Percentiles rank a stretch among this genome's conserved stretches.
Conservation (phyloP, 371 early-diverging fungal species). For the Dinochytrium kinnereticum region DNA sequence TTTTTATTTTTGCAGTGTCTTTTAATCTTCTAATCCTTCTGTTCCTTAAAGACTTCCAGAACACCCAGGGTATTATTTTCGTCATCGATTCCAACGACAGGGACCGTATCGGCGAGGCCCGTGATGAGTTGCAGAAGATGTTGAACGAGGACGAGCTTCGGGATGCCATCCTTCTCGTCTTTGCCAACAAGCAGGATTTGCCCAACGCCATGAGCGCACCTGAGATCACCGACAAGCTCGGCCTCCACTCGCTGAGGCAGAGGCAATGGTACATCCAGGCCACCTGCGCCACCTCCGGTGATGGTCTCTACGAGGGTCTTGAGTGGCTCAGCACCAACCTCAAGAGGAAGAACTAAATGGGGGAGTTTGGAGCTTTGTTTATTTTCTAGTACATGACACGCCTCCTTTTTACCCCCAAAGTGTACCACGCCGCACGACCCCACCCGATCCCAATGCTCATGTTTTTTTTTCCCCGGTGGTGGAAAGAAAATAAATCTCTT, state of each 20-base stretch:
- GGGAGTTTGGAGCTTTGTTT: no score
- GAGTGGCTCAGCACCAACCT: conserved; percentile 55
- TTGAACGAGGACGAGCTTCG: conserved; percentile 60
- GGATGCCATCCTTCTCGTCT: conserved; percentile 58
- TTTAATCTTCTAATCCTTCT: background rate
- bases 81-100: conserved; percentile 72
- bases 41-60: conserved; percentile 54
- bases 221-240: conserved; percentile 62
- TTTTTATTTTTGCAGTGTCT: background rate
- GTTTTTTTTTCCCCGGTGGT: no score
- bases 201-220: conserved; percentile 62
- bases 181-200: conserved; percentile 69
- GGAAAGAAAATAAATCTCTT: no score
- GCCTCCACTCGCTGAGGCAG: conserved; percentile 71
- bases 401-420: no score
- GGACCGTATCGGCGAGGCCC: conserved; percentile 63
- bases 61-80: conserved; percentile 67
- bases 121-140: conserved; percentile 59
- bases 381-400: no score
- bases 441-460: no score
- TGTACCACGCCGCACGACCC: no score
- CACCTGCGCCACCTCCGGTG: conserved; percentile 92
- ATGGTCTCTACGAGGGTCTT: conserved; percentile 93
- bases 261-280: conserved; percentile 94
- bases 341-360: conserved; percentile 35